Evolutionary conservation across 1,139 yeast species (phyloP), one percentile per base, ranked within the genome.

Genomic region (Yamadazyma pseudoaaseri): DNA sequence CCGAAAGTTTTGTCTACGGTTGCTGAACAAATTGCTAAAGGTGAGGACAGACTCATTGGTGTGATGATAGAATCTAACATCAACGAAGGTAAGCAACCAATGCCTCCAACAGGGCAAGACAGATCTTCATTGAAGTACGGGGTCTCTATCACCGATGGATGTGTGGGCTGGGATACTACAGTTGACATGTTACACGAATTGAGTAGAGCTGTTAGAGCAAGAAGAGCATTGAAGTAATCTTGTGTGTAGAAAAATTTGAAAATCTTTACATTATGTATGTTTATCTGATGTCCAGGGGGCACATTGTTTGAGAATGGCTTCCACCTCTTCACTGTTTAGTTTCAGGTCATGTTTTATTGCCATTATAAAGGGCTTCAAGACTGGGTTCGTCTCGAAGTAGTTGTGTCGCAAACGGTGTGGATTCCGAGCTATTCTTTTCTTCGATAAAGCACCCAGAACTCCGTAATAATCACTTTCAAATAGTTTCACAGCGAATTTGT

Each of bases 51-150:
- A 39, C 78, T 92, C 44, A 81, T 85, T 49, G 98, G 98, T 61
- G 86, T 92, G 37, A 92, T 92, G 98, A 86, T 92, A 52, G 98
- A 92, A 70, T 83, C 95, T 35, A 80, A 90, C 61, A 85, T 92
- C 57, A 76, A 83, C 59, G 97, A 85, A 62, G 98, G 98, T 50
- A 83, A 82, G 61, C 98, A 92, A 67, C 73, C 78, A 45, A 84
- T 86, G 60, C 92, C 95, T 43, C 56, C 64, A 14, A 45, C 49
- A 12, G 68, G 73, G 30, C 79, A 76, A 51, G 65, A 89, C 31
- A 84, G 82, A 58, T 65, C 68, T 12, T 79, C 79, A 31, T 76
- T 92, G 65, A 84, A 87, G 61, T 87, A 90, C 70, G 98, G 98
- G 66, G 96, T 89, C 41, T 84, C 95, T 37, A 87, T 92, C 61